These are phyloP conservation scores for Elongisporangium prolatum DNA, from an alignment of 352 stramenopile species.

Conservation along the genomic window DNA sequence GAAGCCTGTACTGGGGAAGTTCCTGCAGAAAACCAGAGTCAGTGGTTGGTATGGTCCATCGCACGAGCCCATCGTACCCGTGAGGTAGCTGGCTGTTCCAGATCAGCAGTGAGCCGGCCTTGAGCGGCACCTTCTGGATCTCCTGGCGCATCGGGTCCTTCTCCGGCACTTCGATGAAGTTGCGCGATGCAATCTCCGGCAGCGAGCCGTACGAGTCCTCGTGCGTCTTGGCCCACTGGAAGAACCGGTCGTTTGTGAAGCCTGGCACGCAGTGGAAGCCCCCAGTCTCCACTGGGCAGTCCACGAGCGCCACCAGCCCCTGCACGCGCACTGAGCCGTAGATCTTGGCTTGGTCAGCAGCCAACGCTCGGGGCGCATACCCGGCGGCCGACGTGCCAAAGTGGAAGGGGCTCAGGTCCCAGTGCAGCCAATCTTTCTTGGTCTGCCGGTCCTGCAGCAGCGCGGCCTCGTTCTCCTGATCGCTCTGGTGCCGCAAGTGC, in stretches of 20 bases:
- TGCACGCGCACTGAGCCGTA: constrained; percentile 45
- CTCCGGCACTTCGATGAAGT: constrained; percentile 42
- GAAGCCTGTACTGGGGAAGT: constrained; percentile 39
- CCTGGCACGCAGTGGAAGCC: constrained; percentile 46
- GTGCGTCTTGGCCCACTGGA: constrained; percentile 30
- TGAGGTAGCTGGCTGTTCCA: constrained; percentile 47
- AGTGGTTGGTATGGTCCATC: no score
- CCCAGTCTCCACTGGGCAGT: constrained; percentile 35
- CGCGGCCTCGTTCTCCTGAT: constrained; percentile 23
- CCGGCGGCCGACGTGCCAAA: constrained; percentile 38
- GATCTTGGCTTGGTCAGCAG: constrained; percentile 6
- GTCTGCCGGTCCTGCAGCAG: constrained; percentile 34
- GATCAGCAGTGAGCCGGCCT: constrained; percentile 37
- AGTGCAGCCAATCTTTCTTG: constrained; percentile 50
- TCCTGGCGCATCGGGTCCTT: constrained; percentile 31
- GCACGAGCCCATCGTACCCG: constrained; percentile 10
- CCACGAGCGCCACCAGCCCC: constrained; percentile 31
- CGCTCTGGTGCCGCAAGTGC: constrained; percentile 18
- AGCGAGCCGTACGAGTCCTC: constrained; percentile 26
- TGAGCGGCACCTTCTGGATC: constrained; percentile 34
- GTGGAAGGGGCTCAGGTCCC: constrained; percentile 47
- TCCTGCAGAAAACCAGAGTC: constrained; percentile 12
- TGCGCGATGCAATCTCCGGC: constrained; percentile 25
- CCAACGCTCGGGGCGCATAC: constrained; percentile 21
- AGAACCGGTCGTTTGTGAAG: constrained; percentile 42